These are phyloP conservation scores for Erigeron canadensis DNA, from an alignment of 129 eudicot species.

Conservation along the genomic window DNA sequence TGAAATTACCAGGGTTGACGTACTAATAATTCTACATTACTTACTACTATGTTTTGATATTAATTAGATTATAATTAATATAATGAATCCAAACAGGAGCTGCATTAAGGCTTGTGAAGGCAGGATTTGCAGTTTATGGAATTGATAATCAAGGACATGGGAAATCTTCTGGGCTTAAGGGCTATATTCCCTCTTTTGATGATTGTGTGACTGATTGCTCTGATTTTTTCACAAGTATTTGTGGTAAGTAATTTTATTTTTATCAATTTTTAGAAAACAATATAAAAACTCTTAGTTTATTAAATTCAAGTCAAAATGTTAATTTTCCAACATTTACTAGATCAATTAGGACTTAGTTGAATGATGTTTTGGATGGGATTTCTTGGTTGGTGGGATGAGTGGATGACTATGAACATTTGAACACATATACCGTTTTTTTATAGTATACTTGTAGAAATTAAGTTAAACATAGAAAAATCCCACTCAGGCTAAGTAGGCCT, in stretches of 20 bases:
- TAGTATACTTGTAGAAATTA: too few relatives aligned
- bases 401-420: slow-evolving; percentile 23
- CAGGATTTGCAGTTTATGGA: slow-evolving; percentile 80
- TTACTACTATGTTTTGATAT: not conserved
- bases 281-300: not conserved
- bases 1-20: slow-evolving; percentile 10
- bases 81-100: slow-evolving; percentile 40
- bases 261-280: not conserved
- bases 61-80: too few relatives aligned
- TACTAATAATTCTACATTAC: too few relatives aligned
- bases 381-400: slow-evolving; percentile 22
- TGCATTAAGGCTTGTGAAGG: slow-evolving; percentile 62
- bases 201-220: slow-evolving; percentile 72
- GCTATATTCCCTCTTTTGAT: slow-evolving; percentile 61
- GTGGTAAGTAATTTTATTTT: slow-evolving; percentile 44
- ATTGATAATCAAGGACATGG: slow-evolving; percentile 89
- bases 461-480: not conserved
- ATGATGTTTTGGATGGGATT: slow-evolving; percentile 22
- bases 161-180: slow-evolving; percentile 72
- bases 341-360: slow-evolving; percentile 26
- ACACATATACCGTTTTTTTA: too few relatives aligned
- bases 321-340: slow-evolving; percentile 13
- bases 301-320: slow-evolving; percentile 8
- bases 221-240: slow-evolving; percentile 53
- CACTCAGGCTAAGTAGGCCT: too few relatives aligned